Evolutionary conservation across 2,329 filamentous ascomycete genomes (phyloP), one percentile per base, ranked within the genome.

Genomic region (Colletotrichum chrysophilum): DNA sequence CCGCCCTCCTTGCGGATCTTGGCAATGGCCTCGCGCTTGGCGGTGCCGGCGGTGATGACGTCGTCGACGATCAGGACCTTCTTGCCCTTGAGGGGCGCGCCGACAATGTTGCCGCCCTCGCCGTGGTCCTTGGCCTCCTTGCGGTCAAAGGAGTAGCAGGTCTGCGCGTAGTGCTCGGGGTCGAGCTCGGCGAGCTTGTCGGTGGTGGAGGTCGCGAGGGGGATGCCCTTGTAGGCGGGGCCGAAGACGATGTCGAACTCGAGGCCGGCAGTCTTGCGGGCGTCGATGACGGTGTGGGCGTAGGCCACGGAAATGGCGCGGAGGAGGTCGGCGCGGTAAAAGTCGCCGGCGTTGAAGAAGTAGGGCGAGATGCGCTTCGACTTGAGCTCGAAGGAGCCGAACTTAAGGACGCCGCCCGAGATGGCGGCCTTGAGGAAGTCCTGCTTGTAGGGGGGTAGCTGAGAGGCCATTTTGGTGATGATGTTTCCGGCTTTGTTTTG

Each of bases 61-160:
- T 98, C 97, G 88, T 99, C 97, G 55, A 99, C 93, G 79, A 99
- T 94, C 38, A 99, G 89, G 18, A 98, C 92, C 76, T 91, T 92
- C 90, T 97, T 96, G 70, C 95, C 96, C 86, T 94, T 94, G 68
- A 98, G 88, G 8, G 93, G 90, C 34, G 95, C 94, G 13, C 97
- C 97, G 16, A 98, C 96, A 81, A 98, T 98, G 83, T 92, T 94
- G 60, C 97, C 96, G 38, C 96, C 96, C 86, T 99, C 97, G 60
- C 97, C 96, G 84, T 98, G 96, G 82, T 95, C 94, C 89, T 98
- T 98, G 81, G 93, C 94, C 87, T 98, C 97, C 87, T 98, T 98
- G 82, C 97, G 92, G 87, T 98, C 97, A 87, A 98, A 98, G 38
- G 93, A 93, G 87, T 98, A 98, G 82, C 93, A 95, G 73, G 94